A percentile compares a stretch with the other conserved stretches of the same genome.
These are phyloP conservation scores for Pestalotiopsis sp. DNA, from an alignment of 2,329 filamentous ascomycete species.

Conservation along the genomic window DNA sequence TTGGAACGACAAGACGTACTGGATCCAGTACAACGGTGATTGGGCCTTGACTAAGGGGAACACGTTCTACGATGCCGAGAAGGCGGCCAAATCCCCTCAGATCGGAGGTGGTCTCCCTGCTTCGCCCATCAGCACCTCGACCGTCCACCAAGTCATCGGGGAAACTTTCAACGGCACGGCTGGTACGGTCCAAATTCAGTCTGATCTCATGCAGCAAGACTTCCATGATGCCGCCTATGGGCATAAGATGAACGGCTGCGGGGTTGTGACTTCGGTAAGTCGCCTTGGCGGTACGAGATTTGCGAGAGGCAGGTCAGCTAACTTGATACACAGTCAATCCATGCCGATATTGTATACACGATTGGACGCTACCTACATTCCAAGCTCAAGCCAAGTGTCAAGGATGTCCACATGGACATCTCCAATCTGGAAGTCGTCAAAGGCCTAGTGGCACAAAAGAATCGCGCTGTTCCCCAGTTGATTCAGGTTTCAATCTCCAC, in stretches of 20 bases:
- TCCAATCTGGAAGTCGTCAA: slow-evolving; percentile 36
- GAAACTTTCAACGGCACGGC: slow-evolving; percentile 27
- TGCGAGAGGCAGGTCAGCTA: not conserved
- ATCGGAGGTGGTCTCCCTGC: not conserved
- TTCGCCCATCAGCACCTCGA: slow-evolving; percentile 28
- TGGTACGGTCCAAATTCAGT: slow-evolving; percentile 33
- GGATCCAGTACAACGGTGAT: slow-evolving; percentile 64
- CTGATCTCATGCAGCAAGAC: slow-evolving; percentile 39
- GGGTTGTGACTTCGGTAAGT: slow-evolving; percentile 44
- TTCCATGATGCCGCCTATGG: slow-evolving; percentile 38
- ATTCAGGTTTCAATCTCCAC: slow-evolving; percentile 29
- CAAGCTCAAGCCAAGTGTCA: slow-evolving; percentile 42
- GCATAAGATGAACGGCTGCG: slow-evolving; percentile 42
- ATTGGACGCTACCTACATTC: slow-evolving; percentile 60
- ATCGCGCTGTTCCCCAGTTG: slow-evolving; percentile 28
- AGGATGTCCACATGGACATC: slow-evolving; percentile 31
- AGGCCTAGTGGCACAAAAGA: slow-evolving; percentile 31
- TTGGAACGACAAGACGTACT: slow-evolving; percentile 74
- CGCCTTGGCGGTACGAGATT: not conserved
- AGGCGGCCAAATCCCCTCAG: not conserved
- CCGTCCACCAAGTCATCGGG: slow-evolving; percentile 36
- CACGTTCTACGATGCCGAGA: slow-evolving; percentile 38
- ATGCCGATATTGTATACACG: slow-evolving; percentile 66
- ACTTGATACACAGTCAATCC: slow-evolving; percentile 37
- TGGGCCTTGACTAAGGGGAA: slow-evolving; percentile 66